A percentile compares a stretch with the other conserved stretches of the same genome.
Conservation (phyloP, 2,329 filamentous ascomycete genomes). For the Byssothecium circinans region DNA sequence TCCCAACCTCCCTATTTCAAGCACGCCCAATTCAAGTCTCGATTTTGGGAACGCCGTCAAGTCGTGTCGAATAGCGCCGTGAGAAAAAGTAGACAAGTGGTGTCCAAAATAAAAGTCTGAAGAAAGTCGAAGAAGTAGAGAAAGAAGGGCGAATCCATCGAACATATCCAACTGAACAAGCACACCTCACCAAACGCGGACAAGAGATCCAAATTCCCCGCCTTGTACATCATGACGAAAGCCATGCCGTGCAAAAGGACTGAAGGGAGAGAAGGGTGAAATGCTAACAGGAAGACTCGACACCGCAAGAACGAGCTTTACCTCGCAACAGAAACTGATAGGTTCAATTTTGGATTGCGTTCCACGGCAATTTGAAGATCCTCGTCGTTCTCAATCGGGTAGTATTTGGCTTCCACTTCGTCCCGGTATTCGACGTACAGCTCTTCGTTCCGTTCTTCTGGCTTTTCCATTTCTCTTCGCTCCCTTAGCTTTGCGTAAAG, state of each 20-base stretch:
- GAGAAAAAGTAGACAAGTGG: background rate
- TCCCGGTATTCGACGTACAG: constrained; percentile 85
- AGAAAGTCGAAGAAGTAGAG: background rate
- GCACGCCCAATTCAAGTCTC: background rate
- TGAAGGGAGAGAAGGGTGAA: background rate
- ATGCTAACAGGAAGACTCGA: background rate
- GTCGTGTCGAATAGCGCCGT: background rate
- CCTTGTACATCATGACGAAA: background rate
- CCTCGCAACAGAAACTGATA: constrained; percentile 50
- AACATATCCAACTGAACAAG: too few relatives aligned
- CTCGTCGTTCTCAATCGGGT: constrained; percentile 73
- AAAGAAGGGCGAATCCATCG: too few relatives aligned
- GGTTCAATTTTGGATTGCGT: constrained; percentile 82
- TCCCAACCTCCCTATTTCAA: background rate
- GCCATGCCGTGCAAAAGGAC: background rate
- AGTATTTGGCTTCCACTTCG: constrained; percentile 74
- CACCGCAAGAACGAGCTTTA: constrained; percentile 9
- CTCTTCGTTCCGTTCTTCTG: constrained; percentile 59
- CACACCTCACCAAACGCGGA: too few relatives aligned
- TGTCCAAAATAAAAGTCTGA: background rate
- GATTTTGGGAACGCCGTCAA: background rate
- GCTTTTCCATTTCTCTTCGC: constrained; percentile 69
- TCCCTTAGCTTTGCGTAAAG: constrained; percentile 84
- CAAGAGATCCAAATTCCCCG: too few relatives aligned
- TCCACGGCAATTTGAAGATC: constrained; percentile 80